A percentile compares a stretch with the other conserved stretches of the same genome.
Conservation (phyloP, 2,329 filamentous ascomycete genomes). For the Aspergillus eucalypticola region DNA sequence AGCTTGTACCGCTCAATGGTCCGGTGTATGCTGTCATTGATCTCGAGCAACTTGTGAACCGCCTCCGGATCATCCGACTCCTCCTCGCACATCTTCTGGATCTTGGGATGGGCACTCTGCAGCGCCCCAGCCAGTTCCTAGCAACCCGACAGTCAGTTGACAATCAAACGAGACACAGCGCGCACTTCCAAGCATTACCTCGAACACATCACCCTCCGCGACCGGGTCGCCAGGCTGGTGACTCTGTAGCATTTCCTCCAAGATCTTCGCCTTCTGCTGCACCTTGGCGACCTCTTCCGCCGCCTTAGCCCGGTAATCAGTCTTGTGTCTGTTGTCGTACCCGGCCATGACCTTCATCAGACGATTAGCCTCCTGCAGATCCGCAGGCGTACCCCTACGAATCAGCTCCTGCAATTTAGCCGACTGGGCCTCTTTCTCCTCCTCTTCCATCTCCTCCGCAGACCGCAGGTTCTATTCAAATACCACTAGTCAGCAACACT, state of each 20-base stretch:
- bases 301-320: conserved; percentile 95
- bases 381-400: conserved; percentile 83
- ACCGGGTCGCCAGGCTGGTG: conserved; percentile 81
- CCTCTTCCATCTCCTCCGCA: conserved; percentile 97
- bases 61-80: conserved; percentile 96
- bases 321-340: conserved; percentile 92
- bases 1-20: conserved; percentile 95
- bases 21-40: conserved; percentile 97
- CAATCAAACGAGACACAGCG: background rate
- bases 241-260: conserved; percentile 89
- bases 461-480: conserved; percentile 78
- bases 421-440: conserved; percentile 90
- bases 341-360: conserved; percentile 99
- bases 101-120: conserved; percentile 94
- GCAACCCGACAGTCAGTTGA: background rate
- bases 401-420: conserved; percentile 98
- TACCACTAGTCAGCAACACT: conserved; percentile 27
- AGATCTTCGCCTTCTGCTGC: conserved; percentile 86
- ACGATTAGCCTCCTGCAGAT: conserved; percentile 93
- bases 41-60: conserved; percentile 90
- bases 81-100: conserved; percentile 99
- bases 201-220: conserved; percentile 67
- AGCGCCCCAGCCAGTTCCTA: conserved; percentile 85
- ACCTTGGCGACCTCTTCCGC: conserved; percentile 93
- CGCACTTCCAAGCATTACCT: conserved; percentile 46